A percentile compares a stretch with the other conserved stretches of the same genome.
Evolutionary conservation across 2,329 filamentous ascomycete species (phyloP).

Genomic region (Aspergillus unguis): DNA sequence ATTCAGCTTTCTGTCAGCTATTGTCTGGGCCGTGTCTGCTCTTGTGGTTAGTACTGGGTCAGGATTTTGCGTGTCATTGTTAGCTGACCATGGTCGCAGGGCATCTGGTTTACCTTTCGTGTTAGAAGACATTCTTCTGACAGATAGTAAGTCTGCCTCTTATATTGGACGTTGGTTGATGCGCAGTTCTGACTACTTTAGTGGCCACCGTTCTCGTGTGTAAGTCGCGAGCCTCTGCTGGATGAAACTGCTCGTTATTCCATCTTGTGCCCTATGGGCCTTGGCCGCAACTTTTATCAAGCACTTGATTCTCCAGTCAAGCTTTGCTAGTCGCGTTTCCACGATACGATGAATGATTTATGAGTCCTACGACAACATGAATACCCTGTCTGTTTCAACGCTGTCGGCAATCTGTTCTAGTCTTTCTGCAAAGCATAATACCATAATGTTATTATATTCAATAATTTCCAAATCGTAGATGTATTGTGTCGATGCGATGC

Average conservation of each 20-base stretch:
- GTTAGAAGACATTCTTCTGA: constrained; percentile 17
- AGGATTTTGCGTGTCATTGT: not conserved
- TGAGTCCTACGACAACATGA: not conserved
- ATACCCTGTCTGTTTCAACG: constrained; percentile 2
- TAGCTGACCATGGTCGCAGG: constrained; percentile 21
- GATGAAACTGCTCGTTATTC: not conserved
- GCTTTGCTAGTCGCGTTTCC: not conserved
- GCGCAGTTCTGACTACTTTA: not conserved
- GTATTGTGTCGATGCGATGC: not conserved
- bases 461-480: not conserved
- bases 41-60: constrained; percentile 45
- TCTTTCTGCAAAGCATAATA: not conserved
- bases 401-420: constrained; percentile 3
- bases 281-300: too few relatives aligned
- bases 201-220: not conserved
- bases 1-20: constrained; percentile 68
- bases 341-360: not conserved
- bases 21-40: constrained; percentile 66
- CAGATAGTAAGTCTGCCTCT: constrained; percentile 20
- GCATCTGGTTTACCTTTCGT: constrained; percentile 38
- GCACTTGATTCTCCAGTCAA: too few relatives aligned
- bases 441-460: not conserved
- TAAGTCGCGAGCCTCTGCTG: not conserved
- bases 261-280: too few relatives aligned
- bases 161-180: too few relatives aligned